Percentiles rank a stretch among this genome's conserved stretches.
phyloP scores from a whole-genome alignment of 805 yeast genomes.

The Debaryomyces maramus region DNA sequence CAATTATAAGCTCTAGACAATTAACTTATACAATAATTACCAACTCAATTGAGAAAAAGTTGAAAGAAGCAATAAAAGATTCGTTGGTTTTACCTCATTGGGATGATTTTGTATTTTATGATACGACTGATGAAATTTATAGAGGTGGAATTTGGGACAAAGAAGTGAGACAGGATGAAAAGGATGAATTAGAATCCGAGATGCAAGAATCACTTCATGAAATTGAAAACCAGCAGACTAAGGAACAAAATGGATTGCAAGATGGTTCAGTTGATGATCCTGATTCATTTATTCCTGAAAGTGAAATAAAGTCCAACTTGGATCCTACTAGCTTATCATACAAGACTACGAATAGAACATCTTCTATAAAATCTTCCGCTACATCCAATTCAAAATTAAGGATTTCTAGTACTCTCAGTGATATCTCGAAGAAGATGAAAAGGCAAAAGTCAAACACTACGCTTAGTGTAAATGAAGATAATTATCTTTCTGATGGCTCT shows the following conservation, averaged over 20 bases:
- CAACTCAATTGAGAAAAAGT: constrained; percentile 71
- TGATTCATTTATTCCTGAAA: background rate
- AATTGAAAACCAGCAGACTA: constrained; percentile 5
- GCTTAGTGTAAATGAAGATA: constrained; percentile 22
- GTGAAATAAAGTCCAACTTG: background rate
- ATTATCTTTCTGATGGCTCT: constrained; percentile 29
- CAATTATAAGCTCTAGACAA: constrained; percentile 84
- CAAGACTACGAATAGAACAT: background rate
- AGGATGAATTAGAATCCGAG: background rate
- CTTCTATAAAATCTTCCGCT: background rate
- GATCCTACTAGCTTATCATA: background rate
- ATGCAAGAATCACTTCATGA: constrained; percentile 5
- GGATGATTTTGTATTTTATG: constrained; percentile 80
- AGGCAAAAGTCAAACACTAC: constrained; percentile 24
- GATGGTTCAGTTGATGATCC: no score
- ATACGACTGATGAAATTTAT: constrained; percentile 66
- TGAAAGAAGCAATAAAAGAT: constrained; percentile 76
- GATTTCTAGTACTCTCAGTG: constrained; percentile 23
- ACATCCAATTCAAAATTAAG: constrained; percentile 11
- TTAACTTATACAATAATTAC: constrained; percentile 78
- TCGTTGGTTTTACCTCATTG: constrained; percentile 81
- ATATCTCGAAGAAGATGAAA: constrained; percentile 25
- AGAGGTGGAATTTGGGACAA: constrained; percentile 94
- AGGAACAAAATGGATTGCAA: no score
- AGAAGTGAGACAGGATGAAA: constrained; percentile 15